Conservation (phyloP, 768 basidiomycete genomes). For the Psilocybe sp. region DNA sequence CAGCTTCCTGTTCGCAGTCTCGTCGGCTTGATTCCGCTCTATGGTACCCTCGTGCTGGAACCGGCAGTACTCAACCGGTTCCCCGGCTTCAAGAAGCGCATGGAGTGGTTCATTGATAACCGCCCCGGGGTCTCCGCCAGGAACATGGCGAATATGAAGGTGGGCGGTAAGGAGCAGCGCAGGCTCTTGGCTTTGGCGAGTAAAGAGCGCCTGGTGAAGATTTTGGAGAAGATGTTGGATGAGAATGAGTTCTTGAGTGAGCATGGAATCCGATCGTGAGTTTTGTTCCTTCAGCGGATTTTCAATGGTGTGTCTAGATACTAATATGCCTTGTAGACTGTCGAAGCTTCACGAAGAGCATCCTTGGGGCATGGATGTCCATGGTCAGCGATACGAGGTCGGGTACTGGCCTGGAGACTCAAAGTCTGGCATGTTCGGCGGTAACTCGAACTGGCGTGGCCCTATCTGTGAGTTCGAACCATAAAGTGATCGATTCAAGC, state of each 20-base stretch:
- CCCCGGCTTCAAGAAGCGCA: slow-evolving; percentile 96
- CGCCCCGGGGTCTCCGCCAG: slow-evolving; percentile 81
- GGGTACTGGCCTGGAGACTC: slow-evolving; percentile 99
- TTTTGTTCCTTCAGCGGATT: slow-evolving; percentile 12
- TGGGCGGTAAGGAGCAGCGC: slow-evolving; percentile 77
- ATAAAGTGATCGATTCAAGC: slow-evolving; percentile 1
- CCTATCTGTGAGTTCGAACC: slow-evolving; percentile 62
- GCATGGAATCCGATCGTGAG: slow-evolving; percentile 93
- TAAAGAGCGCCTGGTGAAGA: slow-evolving; percentile 85
- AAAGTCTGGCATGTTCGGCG: slow-evolving; percentile 95
- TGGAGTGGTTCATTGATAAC: slow-evolving; percentile 99
- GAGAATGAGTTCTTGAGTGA: slow-evolving; percentile 96
- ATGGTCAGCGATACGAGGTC: slow-evolving; percentile 89
- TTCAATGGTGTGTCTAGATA: background rate
- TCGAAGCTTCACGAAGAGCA: slow-evolving; percentile 88
- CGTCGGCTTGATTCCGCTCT: slow-evolving; percentile 96
- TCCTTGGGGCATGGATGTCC: slow-evolving; percentile 94
- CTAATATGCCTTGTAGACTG: slow-evolving; percentile 51
- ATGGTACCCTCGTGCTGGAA: slow-evolving; percentile 92
- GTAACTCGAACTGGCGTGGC: slow-evolving; percentile 98
- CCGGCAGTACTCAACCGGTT: slow-evolving; percentile 85
- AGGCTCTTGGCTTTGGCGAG: slow-evolving; percentile 85
- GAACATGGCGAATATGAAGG: slow-evolving; percentile 96
- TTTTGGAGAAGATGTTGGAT: slow-evolving; percentile 95
- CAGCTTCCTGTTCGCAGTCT: slow-evolving; percentile 93